These are phyloP conservation scores for Nigrograna mackinnonii DNA, from an alignment of 2,329 filamentous ascomycete genomes.

Conservation along the genomic window DNA sequence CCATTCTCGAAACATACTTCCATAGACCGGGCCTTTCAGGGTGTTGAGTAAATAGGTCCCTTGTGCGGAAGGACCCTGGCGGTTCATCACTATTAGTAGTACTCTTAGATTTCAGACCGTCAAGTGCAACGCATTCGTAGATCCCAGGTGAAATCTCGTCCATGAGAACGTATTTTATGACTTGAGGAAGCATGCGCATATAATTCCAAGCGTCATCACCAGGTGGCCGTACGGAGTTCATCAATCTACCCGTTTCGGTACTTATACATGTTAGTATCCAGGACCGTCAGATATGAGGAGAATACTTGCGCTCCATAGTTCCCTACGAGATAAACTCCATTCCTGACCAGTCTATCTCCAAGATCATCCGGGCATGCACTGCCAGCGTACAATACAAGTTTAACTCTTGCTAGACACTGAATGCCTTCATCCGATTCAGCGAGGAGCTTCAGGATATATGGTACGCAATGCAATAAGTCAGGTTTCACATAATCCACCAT, in stretches of 20 bases:
- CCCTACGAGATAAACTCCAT: slow-evolving; percentile 58
- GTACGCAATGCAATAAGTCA: slow-evolving; percentile 64
- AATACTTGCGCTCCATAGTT: slow-evolving; percentile 60
- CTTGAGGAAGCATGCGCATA: slow-evolving; percentile 47
- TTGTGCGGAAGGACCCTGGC: slow-evolving; percentile 50
- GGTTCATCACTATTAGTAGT: slow-evolving; percentile 50
- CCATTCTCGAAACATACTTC: slow-evolving; percentile 51
- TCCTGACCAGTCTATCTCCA: slow-evolving; percentile 56
- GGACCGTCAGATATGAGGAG: background rate
- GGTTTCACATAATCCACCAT: slow-evolving; percentile 32
- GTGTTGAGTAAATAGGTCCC: slow-evolving; percentile 53
- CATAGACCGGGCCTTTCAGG: slow-evolving; percentile 48
- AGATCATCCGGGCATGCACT: slow-evolving; percentile 63
- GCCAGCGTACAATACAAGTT: slow-evolving; percentile 62
- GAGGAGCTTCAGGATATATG: slow-evolving; percentile 67
- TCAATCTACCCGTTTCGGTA: slow-evolving; percentile 65
- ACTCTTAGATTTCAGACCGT: slow-evolving; percentile 41
- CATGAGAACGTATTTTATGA: slow-evolving; percentile 48
- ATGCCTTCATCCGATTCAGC: slow-evolving; percentile 62
- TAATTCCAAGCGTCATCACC: slow-evolving; percentile 66
- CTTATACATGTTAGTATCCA: slow-evolving; percentile 28
- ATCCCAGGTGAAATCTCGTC: slow-evolving; percentile 42
- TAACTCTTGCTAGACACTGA: slow-evolving; percentile 47
- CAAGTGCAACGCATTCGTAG: slow-evolving; percentile 44
- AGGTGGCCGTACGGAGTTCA: slow-evolving; percentile 60